These are phyloP conservation scores for Pichia californica DNA, from an alignment of 805 yeast species.

Conservation along the genomic window DNA sequence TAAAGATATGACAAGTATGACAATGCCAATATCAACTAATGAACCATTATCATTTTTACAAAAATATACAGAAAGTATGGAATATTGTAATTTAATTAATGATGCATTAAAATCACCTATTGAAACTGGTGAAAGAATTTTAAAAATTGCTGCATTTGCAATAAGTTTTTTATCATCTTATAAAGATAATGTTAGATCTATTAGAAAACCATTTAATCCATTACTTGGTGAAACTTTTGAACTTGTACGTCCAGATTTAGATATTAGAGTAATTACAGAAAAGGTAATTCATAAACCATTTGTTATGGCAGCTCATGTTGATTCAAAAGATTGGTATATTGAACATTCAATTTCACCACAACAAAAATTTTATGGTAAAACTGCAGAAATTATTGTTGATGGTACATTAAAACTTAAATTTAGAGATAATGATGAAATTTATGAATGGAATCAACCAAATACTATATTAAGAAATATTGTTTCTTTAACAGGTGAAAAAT, in stretches of 20 bases:
- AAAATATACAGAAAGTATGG: conserved; percentile 71
- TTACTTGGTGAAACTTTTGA: conserved; percentile 91
- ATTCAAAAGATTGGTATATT: conserved; percentile 62
- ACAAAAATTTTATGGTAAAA: conserved; percentile 94
- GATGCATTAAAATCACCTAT: conserved; percentile 45
- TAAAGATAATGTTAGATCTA: conserved; percentile 66
- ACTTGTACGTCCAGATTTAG: conserved; percentile 75
- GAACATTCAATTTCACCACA: conserved; percentile 62
- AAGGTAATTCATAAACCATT: conserved; percentile 82
- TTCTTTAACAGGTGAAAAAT: conserved; percentile 78
- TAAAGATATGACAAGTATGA: conserved; percentile 74
- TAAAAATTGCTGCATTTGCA: conserved; percentile 78
- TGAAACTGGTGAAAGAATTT: conserved; percentile 50
- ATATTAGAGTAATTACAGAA: conserved; percentile 70
- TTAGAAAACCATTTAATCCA: conserved; percentile 92
- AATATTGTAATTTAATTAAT: conserved; percentile 63
- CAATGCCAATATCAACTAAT: conserved; percentile 92
- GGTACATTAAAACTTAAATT: conserved; percentile 60
- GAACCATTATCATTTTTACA: conserved; percentile 87
- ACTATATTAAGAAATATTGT: conserved; percentile 78
- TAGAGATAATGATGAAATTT: conserved; percentile 55
- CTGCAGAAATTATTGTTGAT: conserved; percentile 71
- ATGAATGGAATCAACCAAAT: conserved; percentile 78
- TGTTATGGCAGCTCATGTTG: conserved; percentile 73
- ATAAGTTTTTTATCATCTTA: conserved; percentile 63